Conservation (phyloP, 768 basidiomycete genomes). For the Cystobasidium onofrii region DNA sequence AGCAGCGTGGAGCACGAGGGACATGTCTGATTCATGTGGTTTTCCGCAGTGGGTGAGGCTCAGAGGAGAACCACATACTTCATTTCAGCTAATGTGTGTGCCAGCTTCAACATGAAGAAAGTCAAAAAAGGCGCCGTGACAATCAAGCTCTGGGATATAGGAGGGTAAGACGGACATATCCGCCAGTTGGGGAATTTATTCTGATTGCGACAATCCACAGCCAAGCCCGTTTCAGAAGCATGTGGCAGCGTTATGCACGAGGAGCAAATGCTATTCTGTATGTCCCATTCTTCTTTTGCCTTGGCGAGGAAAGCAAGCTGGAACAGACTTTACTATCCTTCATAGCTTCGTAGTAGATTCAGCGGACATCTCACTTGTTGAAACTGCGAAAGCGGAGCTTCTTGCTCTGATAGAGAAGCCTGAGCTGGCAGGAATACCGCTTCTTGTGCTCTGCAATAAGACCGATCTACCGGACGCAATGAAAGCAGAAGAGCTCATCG, state of each 20-base stretch:
- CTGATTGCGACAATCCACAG: neutral
- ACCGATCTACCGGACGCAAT: conserved; percentile 31
- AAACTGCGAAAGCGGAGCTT: conserved; percentile 30
- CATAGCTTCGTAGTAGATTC: conserved; percentile 34
- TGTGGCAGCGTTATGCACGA: conserved; percentile 35
- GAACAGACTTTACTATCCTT: neutral
- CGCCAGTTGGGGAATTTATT: too few relatives aligned
- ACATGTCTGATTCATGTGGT: neutral
- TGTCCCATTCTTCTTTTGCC: neutral
- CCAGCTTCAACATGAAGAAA: conserved; percentile 30
- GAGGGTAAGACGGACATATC: neutral
- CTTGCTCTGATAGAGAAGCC: conserved; percentile 28
- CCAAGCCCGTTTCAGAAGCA: conserved; percentile 30
- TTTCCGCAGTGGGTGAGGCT: neutral
- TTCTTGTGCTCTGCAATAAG: conserved; percentile 35
- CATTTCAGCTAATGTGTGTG: neutral
- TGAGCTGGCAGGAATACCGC: conserved; percentile 30
- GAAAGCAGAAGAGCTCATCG: conserved; percentile 31
- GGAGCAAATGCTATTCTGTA: conserved; percentile 34
- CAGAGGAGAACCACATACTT: neutral
- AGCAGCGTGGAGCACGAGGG: neutral
- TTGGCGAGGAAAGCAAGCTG: neutral
- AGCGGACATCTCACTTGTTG: conserved; percentile 22
- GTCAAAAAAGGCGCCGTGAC: conserved; percentile 35
- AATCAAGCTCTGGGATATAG: conserved; percentile 34